Percentiles rank a stretch among this genome's conserved stretches.
Evolutionary conservation across 129 eudicot species (phyloP).

Genomic region (Pseudognaphalium luteoalbum): DNA sequence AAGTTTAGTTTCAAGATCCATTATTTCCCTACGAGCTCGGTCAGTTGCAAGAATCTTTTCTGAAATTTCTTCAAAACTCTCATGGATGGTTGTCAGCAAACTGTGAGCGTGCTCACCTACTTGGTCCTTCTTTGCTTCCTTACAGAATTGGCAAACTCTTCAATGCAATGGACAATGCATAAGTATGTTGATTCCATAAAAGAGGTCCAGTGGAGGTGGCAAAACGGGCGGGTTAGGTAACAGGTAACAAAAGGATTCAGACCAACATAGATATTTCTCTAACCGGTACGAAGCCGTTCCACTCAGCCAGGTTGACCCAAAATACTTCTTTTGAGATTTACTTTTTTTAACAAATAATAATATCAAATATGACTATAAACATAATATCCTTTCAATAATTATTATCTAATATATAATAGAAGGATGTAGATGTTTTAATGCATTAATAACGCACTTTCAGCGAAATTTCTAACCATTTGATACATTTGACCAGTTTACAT

Average conservation of each 20-base stretch:
- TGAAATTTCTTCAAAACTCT: constrained; percentile 57
- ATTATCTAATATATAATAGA: background rate
- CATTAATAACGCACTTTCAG: background rate
- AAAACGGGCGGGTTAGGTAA: background rate
- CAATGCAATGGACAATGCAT: background rate
- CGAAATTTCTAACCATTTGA: background rate
- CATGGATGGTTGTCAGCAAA: constrained; percentile 65
- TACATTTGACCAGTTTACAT: background rate
- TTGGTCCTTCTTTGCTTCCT: constrained; percentile 74
- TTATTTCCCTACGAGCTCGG: constrained; percentile 55
- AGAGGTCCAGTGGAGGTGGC: background rate
- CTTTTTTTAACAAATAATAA: background rate
- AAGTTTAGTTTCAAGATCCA: constrained; percentile 69
- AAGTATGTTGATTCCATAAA: background rate
- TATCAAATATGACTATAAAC: background rate
- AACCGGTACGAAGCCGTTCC: background rate
- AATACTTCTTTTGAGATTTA: background rate
- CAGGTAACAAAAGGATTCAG: background rate
- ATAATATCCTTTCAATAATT: background rate
- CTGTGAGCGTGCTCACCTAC: constrained; percentile 62
- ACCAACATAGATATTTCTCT: background rate
- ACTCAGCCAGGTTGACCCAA: background rate
- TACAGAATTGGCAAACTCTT: constrained; percentile 1
- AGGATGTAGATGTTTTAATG: no score
- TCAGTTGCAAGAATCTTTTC: constrained; percentile 63